phyloP scores from a whole-genome alignment of 2,329 filamentous ascomycete genomes.

The Uncinocarpus reesii region DNA sequence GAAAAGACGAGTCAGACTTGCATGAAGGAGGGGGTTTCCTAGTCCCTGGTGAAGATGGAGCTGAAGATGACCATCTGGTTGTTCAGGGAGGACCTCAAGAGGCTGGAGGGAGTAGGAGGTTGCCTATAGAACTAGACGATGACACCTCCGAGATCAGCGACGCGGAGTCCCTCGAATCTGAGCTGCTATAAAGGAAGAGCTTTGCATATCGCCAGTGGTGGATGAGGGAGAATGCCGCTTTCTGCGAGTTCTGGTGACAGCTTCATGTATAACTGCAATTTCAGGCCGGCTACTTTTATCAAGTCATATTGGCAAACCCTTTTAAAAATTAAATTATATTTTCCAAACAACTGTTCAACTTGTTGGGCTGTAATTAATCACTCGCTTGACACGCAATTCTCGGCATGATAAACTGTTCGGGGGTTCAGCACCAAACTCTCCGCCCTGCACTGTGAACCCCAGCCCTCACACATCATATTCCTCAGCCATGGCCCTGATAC shows the following conservation, averaged over 20 bases:
- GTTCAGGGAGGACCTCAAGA: not conserved
- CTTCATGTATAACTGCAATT: too few relatives aligned
- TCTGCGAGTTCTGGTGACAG: too few relatives aligned
- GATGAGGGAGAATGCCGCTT: too few relatives aligned
- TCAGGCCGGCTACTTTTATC: too few relatives aligned
- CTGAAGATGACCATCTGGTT: not conserved
- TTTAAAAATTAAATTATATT: too few relatives aligned
- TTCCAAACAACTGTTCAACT: too few relatives aligned
- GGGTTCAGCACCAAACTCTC: not conserved
- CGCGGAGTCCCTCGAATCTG: conserved; percentile 6
- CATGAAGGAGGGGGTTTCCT: conserved; percentile 24
- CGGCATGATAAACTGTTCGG: not conserved
- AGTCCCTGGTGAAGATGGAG: conserved; percentile 24
- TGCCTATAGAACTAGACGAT: conserved; percentile 3
- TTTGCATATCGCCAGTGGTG: too few relatives aligned
- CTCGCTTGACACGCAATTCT: too few relatives aligned
- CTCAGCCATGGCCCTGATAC: conserved; percentile 18
- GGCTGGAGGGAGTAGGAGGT: not conserved
- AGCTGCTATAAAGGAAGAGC: not conserved
- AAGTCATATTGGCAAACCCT: too few relatives aligned
- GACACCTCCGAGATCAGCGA: conserved; percentile 14
- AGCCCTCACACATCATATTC: not conserved
- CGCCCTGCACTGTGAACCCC: not conserved
- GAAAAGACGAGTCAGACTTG: conserved; percentile 13
- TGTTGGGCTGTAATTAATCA: too few relatives aligned